phyloP scores from a whole-genome alignment of 805 yeast genomes.

The Saturnispora saitoi region DNA sequence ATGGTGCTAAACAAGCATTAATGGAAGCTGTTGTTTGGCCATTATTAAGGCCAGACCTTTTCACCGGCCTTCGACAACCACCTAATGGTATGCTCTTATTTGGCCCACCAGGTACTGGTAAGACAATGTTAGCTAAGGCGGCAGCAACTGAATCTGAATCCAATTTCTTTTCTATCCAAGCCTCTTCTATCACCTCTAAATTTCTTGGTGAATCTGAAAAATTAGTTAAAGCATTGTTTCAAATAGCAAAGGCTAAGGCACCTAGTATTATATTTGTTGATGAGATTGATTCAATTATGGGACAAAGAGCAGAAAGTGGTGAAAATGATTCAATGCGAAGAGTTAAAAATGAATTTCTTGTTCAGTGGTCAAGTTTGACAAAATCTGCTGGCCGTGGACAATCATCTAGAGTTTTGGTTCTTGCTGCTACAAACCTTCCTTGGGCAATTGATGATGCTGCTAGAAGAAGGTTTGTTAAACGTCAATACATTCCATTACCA shows the following conservation, averaged over 20 bases:
- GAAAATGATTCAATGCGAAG: conserved; percentile 80
- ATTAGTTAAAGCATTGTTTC: conserved; percentile 79
- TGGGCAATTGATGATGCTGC: conserved; percentile 99
- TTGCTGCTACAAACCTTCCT: conserved; percentile 93
- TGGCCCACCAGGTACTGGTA: conserved; percentile 99
- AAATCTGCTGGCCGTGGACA: conserved; percentile 70
- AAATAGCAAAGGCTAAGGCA: conserved; percentile 73
- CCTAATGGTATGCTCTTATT: conserved; percentile 92
- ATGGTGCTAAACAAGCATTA: conserved; percentile 76
- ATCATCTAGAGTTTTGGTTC: conserved; percentile 66
- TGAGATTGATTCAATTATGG: conserved; percentile 86
- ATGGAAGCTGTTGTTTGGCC: conserved; percentile 97
- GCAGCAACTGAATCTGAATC: conserved; percentile 94
- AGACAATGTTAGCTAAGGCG: conserved; percentile 94
- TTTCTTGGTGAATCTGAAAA: conserved; percentile 91
- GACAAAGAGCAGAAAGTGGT: conserved; percentile 64
- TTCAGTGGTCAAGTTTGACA: conserved; percentile 90
- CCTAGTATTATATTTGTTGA: conserved; percentile 94
- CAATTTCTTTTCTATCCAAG: conserved; percentile 85
- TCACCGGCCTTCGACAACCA: conserved; percentile 86
- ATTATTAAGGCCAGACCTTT: conserved; percentile 85
- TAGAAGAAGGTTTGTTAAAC: conserved; percentile 79
- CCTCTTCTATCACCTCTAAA: conserved; percentile 82
- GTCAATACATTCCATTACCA: conserved; percentile 92
- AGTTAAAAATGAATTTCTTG: conserved; percentile 85